Evolutionary conservation across 805 yeast genomes (phyloP).

Genomic region (Candida easanensis): DNA sequence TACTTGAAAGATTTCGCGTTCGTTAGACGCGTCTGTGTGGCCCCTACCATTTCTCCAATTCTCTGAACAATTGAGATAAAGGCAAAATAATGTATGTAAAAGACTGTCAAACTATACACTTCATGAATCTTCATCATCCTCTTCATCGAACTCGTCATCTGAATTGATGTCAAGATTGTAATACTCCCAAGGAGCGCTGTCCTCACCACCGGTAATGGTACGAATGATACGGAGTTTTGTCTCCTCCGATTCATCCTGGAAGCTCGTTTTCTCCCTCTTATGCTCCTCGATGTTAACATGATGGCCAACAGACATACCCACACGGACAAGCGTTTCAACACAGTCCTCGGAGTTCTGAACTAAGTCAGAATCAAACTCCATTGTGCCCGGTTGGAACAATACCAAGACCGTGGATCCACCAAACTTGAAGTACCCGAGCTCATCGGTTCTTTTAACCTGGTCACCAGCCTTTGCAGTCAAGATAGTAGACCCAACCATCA

Average conservation of each 20-base stretch:
- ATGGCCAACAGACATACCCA: conserved; percentile 93
- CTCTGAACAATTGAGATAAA: too few relatives aligned
- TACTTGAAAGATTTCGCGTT: too few relatives aligned
- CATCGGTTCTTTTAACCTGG: conserved; percentile 64
- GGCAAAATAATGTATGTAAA: too few relatives aligned
- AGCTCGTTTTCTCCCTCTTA: conserved; percentile 44
- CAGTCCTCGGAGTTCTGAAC: conserved; percentile 61
- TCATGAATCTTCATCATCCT: conserved; percentile 4
- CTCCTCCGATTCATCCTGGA: conserved; percentile 45
- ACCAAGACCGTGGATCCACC: conserved; percentile 89
- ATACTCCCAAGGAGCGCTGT: conserved; percentile 26
- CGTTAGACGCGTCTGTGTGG: too few relatives aligned
- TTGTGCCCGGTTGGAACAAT: conserved; percentile 49
- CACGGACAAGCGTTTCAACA: conserved; percentile 80
- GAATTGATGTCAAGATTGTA: conserved; percentile 18
- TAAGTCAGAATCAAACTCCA: conserved; percentile 73
- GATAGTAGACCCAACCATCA: conserved; percentile 96
- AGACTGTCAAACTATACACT: too few relatives aligned
- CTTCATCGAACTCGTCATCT: conserved; percentile 10
- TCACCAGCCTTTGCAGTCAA: conserved; percentile 65
- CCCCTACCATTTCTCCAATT: too few relatives aligned
- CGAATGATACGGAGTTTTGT: conserved; percentile 49
- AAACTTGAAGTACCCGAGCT: conserved; percentile 90
- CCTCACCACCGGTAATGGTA: conserved; percentile 54
- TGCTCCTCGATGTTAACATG: conserved; percentile 46